Evolutionary conservation across 2,329 filamentous ascomycete species (phyloP).

Genomic region (Capronia epimyces): DNA sequence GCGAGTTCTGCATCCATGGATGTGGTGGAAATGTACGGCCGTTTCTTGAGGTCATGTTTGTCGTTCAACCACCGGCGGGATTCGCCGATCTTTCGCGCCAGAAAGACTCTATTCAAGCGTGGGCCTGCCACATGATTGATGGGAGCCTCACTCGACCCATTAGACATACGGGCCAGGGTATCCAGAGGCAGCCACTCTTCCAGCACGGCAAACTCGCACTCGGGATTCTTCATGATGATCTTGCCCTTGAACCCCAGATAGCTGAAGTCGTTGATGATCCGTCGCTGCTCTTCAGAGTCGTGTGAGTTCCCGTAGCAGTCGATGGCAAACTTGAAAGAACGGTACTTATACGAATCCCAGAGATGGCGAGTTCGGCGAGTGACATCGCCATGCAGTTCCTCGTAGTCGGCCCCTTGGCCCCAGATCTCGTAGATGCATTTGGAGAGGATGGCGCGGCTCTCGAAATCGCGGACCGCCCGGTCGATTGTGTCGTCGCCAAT

Average conservation of each 20-base stretch:
- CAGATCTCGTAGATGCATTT: conserved; percentile 86
- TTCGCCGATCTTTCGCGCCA: conserved; percentile 65
- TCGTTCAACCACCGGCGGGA: conserved; percentile 63
- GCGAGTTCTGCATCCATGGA: conserved; percentile 96
- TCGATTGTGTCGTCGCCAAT: conserved; percentile 36
- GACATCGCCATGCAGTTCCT: conserved; percentile 63
- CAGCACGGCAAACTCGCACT: conserved; percentile 71
- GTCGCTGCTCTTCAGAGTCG: conserved; percentile 56
- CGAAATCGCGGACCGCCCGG: conserved; percentile 59
- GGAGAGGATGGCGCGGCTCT: conserved; percentile 71
- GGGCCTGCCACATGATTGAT: conserved; percentile 43
- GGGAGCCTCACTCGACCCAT: background rate
- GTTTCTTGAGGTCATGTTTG: conserved; percentile 85
- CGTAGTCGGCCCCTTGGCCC: conserved; percentile 62
- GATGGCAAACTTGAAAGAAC: conserved; percentile 76
- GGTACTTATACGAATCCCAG: conserved; percentile 61
- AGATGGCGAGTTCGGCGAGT: conserved; percentile 53
- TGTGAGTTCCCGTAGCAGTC: conserved; percentile 77
- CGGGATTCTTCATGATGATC: conserved; percentile 68
- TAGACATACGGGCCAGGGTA: background rate
- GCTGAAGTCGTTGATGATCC: conserved; percentile 73
- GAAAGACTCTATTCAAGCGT: conserved; percentile 51
- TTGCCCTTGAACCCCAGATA: conserved; percentile 74
- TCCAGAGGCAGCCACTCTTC: conserved; percentile 62
- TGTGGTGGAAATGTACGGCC: conserved; percentile 88